phyloP scores from a whole-genome alignment of 257 asterid genomes.

The Solanum paucissectum region DNA sequence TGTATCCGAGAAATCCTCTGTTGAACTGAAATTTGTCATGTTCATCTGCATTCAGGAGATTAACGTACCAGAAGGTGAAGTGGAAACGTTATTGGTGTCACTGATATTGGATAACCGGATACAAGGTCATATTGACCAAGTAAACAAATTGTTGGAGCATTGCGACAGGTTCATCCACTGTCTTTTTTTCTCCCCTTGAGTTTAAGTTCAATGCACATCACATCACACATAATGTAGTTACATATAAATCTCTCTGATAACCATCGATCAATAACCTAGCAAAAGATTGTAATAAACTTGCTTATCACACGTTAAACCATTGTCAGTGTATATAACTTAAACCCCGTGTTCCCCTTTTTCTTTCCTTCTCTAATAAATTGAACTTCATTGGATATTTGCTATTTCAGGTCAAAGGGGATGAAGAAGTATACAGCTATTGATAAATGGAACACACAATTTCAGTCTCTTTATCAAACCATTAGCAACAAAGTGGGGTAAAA shows the following conservation, averaged over 20 bases:
- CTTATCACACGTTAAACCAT: neutral
- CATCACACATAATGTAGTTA: neutral
- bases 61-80: constrained; percentile 89
- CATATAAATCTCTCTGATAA: neutral
- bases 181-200: neutral
- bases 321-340: neutral
- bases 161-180: constrained; percentile 58
- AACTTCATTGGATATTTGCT: neutral
- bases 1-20: neutral
- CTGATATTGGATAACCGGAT: constrained; percentile 83
- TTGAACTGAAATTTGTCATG: neutral
- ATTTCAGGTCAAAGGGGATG: constrained; percentile 79
- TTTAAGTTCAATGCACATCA: neutral
- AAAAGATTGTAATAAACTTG: neutral
- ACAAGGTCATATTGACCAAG: constrained; percentile 94
- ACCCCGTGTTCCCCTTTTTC: neutral
- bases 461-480: constrained; percentile 64
- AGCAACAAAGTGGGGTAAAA: constrained; percentile 63
- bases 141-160: constrained; percentile 72
- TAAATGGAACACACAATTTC: constrained; percentile 92
- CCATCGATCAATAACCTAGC: neutral
- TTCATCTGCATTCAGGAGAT: constrained; percentile 52
- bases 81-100: constrained; percentile 78
- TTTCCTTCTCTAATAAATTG: neutral
- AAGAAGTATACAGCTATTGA: constrained; percentile 84